Base-by-base conservation (phyloP, 257 asterid species). In the Solanum tacnaense region DNA sequence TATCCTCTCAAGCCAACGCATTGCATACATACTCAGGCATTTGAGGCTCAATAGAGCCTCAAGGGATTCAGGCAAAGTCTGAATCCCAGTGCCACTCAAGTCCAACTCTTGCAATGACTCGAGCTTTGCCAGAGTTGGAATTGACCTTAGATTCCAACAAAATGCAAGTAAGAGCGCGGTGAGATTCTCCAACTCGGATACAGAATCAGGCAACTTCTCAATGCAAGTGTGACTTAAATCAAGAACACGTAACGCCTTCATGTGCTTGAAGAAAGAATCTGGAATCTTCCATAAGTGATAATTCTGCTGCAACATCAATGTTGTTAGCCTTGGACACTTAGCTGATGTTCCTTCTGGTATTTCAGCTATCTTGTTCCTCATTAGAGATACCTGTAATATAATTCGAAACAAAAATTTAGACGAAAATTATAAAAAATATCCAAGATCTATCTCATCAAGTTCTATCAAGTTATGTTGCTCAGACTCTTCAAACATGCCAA, bases 171-270 rank as follows among this genome's bases (percentile, higher is more conserved):
- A 72, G 41, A 89, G 85, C 25, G 93, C 85, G 1, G 46, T 72
- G 58, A 91, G 92, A 83, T 91, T 91, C 58, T 41, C 90, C 90
- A 91, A 32, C 72, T 86, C 68, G 0, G 90, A 46, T 76, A 88
- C 44, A 5, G 90, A 91, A 87, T 78, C 68, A 34, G 91, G 90
- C 60, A 89, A 60, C 75, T 29, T 65, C 56, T 87, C 85, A n/a
- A 87, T 86, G 79, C 87, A 72, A 72, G 89, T 89, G 78, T 49
- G 65, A 6, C 91, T 84, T 39, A 87, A 72, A 74, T 88, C 91
- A 18, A 85, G 89, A 38, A 91, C 89, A 44, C 67, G 87, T 75
- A 91, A 89, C 58, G 75, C n/a, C 70, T 5, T 25, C 84, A 91
- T 88, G 25, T 88, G 67, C 52, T 84, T 32, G 52, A 91, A 91